phyloP scores from a whole-genome alignment of 176 grass and related monocot species.

The Saccharum spontaneum region DNA sequence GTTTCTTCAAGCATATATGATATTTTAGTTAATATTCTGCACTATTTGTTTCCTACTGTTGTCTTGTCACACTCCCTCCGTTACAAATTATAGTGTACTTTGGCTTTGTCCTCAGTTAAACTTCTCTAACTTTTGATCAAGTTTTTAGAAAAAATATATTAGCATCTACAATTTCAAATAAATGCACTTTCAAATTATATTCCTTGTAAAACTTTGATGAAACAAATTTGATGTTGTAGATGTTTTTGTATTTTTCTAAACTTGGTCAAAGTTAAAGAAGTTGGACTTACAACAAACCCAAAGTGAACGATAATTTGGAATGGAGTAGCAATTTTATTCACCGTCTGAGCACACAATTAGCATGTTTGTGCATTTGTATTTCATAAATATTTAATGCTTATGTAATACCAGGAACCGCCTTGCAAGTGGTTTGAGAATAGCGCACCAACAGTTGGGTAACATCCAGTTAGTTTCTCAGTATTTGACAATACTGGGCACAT shows the following conservation, averaged over 20 bases:
- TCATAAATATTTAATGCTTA: constrained; percentile 20
- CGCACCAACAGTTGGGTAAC: constrained; percentile 95
- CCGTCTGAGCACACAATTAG: not conserved
- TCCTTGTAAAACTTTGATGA: not conserved
- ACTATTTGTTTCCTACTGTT: constrained; percentile 7
- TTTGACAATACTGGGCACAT: constrained; percentile 86
- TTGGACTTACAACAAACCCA: not conserved
- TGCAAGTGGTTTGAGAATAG: constrained; percentile 95
- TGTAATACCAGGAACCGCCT: constrained; percentile 65
- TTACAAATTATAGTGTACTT: not conserved
- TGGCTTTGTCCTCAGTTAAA: not conserved
- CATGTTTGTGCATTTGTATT: constrained; percentile 20
- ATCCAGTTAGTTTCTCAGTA: constrained; percentile 99
- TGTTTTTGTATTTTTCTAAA: not conserved
- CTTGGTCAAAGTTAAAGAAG: not conserved
- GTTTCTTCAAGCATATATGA: no score
- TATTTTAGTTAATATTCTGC: constrained; percentile 16
- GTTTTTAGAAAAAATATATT: not conserved
- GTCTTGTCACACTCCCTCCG: not conserved
- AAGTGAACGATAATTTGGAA: not conserved
- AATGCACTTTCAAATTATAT: not conserved
- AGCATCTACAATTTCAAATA: not conserved
- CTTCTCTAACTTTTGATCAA: not conserved
- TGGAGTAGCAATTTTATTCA: not conserved
- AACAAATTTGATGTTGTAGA: not conserved